These are phyloP conservation scores for Daldinia childiae DNA, from an alignment of 495 filamentous ascomycete species.

Conservation along the genomic window DNA sequence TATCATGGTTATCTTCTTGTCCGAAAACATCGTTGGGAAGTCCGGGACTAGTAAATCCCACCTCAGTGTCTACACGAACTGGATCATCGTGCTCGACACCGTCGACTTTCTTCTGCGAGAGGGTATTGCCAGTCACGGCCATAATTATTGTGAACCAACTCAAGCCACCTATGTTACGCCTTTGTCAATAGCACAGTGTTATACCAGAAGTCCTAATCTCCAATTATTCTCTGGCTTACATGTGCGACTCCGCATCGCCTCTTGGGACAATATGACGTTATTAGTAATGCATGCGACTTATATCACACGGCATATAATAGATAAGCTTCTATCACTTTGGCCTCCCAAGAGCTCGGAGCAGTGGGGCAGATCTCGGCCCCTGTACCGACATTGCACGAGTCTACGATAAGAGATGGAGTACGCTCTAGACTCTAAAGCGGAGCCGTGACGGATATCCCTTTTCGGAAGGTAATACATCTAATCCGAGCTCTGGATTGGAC, in stretches of 20 bases:
- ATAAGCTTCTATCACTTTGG: background rate
- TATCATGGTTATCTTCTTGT: slow-evolving; percentile 50
- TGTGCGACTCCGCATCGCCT: background rate
- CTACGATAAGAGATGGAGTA: background rate
- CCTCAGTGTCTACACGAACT: slow-evolving; percentile 10
- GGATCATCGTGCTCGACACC: background rate
- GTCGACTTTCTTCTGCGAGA: slow-evolving; percentile 20
- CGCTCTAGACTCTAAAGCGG: background rate
- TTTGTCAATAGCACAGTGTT: background rate
- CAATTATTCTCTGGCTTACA: background rate
- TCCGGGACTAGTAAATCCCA: slow-evolving; percentile 12
- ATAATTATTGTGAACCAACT: background rate
- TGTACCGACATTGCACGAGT: background rate
- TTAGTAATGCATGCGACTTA: background rate
- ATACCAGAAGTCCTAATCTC: background rate
- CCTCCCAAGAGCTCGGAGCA: slow-evolving; percentile 1
- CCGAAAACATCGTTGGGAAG: slow-evolving; percentile 42
- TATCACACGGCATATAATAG: background rate
- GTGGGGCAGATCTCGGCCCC: slow-evolving; percentile 1
- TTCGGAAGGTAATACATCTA: slow-evolving; percentile 20
- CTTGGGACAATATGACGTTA: background rate
- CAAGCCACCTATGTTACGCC: background rate
- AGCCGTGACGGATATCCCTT: slow-evolving; percentile 6
- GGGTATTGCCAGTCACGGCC: slow-evolving; percentile 14
- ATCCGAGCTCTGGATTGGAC: slow-evolving; percentile 19